Percentiles rank a stretch among this genome's conserved stretches.
Evolutionary conservation across 2,329 filamentous ascomycete species (phyloP).

Genomic region (Eutypa lata): DNA sequence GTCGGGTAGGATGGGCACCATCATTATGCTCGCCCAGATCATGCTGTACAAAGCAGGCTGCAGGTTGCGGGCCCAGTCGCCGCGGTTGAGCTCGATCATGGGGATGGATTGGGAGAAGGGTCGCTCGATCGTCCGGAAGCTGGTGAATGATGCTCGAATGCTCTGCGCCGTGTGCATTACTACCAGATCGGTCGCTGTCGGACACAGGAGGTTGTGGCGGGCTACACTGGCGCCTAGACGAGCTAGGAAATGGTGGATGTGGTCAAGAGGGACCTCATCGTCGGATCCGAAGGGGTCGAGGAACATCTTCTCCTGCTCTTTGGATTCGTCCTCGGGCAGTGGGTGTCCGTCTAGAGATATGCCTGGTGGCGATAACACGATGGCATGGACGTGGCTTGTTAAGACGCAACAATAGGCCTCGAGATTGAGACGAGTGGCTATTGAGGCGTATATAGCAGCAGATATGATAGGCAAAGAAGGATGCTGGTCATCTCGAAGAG

Average conservation of each 20-base stretch:
- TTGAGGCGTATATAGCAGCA: constrained; percentile 77
- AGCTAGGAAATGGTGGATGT: constrained; percentile 59
- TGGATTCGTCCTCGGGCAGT: constrained; percentile 35
- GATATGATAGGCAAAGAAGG: constrained; percentile 84
- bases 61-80: constrained; percentile 55
- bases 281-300: constrained; percentile 76
- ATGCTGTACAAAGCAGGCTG: constrained; percentile 66
- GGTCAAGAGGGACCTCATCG: constrained; percentile 59
- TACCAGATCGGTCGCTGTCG: constrained; percentile 64
- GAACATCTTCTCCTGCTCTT: constrained; percentile 61
- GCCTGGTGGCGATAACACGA: constrained; percentile 63
- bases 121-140: constrained; percentile 33
- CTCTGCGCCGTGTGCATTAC: constrained; percentile 76
- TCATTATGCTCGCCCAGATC: constrained; percentile 66
- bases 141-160: constrained; percentile 70
- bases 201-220: constrained; percentile 53
- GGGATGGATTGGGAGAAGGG: constrained; percentile 35
- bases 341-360: constrained; percentile 55
- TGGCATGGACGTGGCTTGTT: constrained; percentile 80
- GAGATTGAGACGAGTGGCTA: constrained; percentile 72
- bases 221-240: constrained; percentile 41
- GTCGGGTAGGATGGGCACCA: constrained; percentile 41
- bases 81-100: constrained; percentile 34
- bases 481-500: constrained; percentile 68
- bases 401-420: constrained; percentile 77